Conservation (phyloP, 352 stramenopile species). For the Phytophthora chlamydospora region DNA sequence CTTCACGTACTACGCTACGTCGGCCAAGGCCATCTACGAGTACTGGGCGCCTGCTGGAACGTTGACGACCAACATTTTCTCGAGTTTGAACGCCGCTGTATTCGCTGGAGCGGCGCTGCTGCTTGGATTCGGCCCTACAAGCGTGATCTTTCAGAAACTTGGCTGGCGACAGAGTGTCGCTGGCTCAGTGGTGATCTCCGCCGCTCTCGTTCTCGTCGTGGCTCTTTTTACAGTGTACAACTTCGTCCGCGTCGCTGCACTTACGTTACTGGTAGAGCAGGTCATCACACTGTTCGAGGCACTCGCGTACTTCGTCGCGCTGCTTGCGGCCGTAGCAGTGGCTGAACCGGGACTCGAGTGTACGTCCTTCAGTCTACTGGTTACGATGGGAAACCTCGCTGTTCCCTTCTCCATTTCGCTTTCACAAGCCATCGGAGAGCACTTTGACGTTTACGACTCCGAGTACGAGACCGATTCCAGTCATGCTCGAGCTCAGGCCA, state of each 20-base stretch:
- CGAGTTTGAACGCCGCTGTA: slow-evolving; percentile 48
- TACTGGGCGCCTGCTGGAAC: slow-evolving; percentile 52
- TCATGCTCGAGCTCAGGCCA: slow-evolving; percentile 47
- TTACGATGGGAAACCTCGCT: slow-evolving; percentile 58
- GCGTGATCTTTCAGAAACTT: slow-evolving; percentile 28
- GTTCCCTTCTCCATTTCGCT: slow-evolving; percentile 61
- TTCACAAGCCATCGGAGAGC: slow-evolving; percentile 65
- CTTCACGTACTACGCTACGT: slow-evolving; percentile 66
- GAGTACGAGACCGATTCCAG: slow-evolving; percentile 54
- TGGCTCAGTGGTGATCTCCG: slow-evolving; percentile 38
- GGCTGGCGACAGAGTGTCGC: slow-evolving; percentile 50
- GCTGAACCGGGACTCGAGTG: slow-evolving; percentile 54
- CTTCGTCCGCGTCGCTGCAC: slow-evolving; percentile 51
- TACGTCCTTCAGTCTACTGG: slow-evolving; percentile 57
- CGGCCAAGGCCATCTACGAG: slow-evolving; percentile 61
- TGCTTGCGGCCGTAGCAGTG: slow-evolving; percentile 55
- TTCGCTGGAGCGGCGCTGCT: slow-evolving; percentile 42
- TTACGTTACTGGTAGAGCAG: slow-evolving; percentile 61
- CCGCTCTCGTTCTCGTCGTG: slow-evolving; percentile 43
- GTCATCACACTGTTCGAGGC: slow-evolving; percentile 56
- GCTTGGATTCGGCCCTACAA: slow-evolving; percentile 24
- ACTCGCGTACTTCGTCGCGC: slow-evolving; percentile 53
- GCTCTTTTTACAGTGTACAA: slow-evolving; percentile 64
- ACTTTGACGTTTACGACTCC: slow-evolving; percentile 67
- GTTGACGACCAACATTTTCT: slow-evolving; percentile 56